A percentile compares a stretch with the other conserved stretches of the same genome.
phyloP scores from a whole-genome alignment of 352 stramenopile genomes.

The Nothophytophthora sp. region DNA sequence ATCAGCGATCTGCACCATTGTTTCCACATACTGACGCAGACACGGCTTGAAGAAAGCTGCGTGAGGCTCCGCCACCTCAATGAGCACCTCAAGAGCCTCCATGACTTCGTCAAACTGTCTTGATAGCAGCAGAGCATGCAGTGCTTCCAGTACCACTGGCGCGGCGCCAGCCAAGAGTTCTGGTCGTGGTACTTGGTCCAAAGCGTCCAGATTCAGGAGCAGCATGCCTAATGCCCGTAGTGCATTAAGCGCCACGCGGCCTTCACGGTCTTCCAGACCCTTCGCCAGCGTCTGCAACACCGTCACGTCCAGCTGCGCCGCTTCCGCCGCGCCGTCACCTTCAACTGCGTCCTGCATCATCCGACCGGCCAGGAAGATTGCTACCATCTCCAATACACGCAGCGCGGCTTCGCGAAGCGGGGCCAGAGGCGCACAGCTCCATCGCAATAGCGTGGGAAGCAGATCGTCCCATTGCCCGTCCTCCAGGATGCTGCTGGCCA shows the following conservation, averaged over 20 bases:
- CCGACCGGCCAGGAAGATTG: conserved; percentile 64
- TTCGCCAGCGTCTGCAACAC: conserved; percentile 53
- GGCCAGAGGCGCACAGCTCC: conserved; percentile 44
- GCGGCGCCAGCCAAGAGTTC: conserved; percentile 54
- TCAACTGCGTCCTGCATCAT: conserved; percentile 49
- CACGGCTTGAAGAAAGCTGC: conserved; percentile 69
- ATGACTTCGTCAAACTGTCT: conserved; percentile 72
- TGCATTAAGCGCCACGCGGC: conserved; percentile 71
- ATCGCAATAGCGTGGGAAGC: conserved; percentile 68
- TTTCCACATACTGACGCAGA: conserved; percentile 59
- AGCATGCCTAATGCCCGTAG: conserved; percentile 75
- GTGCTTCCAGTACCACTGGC: conserved; percentile 49
- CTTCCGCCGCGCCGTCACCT: conserved; percentile 20
- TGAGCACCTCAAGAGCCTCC: conserved; percentile 81
- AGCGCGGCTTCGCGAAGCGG: conserved; percentile 71
- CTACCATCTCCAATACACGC: conserved; percentile 81
- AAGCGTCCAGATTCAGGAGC: conserved; percentile 69
- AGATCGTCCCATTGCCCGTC: conserved; percentile 81
- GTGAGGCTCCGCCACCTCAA: conserved; percentile 78
- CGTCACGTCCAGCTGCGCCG: conserved; percentile 40
- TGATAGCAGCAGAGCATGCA: conserved; percentile 54
- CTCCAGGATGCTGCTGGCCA: conserved; percentile 78
- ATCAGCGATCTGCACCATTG: conserved; percentile 76
- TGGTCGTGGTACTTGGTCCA: conserved; percentile 51
- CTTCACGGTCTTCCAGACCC: conserved; percentile 52